phyloP scores from a whole-genome alignment of 805 yeast species.

The Candida saitoana region DNA sequence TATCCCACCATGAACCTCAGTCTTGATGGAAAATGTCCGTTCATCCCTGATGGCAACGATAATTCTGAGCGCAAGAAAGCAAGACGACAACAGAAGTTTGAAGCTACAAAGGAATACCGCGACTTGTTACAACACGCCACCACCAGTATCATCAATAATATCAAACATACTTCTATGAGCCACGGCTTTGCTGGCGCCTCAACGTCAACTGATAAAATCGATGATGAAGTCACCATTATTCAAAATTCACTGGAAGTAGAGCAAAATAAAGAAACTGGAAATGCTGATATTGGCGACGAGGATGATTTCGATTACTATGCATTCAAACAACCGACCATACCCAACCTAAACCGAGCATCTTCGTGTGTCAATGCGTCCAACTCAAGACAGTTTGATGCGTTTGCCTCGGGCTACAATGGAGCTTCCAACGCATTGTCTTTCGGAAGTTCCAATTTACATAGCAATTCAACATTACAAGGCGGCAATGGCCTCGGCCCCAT shows the following conservation, averaged over 20 bases:
- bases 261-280: slow-evolving; percentile 8
- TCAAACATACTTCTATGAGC: slow-evolving; percentile 16
- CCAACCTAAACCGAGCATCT: slow-evolving; percentile 25
- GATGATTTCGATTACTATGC: slow-evolving; percentile 12
- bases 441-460: slow-evolving; percentile 36
- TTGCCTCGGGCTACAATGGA: slow-evolving; percentile 40
- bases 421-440: slow-evolving; percentile 40
- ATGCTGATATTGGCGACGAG: slow-evolving; percentile 4
- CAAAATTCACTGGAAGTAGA: slow-evolving; percentile 11
- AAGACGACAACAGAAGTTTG: slow-evolving; percentile 36
- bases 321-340: slow-evolving; percentile 29
- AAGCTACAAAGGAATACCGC: slow-evolving; percentile 41
- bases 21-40: slow-evolving; percentile 77
- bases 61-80: slow-evolving; percentile 39
- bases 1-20: slow-evolving; percentile 59
- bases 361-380: slow-evolving; percentile 37
- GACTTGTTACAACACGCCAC: slow-evolving; percentile 33
- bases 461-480: slow-evolving; percentile 23
- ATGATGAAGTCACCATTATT: slow-evolving; percentile 15
- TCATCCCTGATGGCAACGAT: slow-evolving; percentile 55
- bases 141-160: slow-evolving; percentile 25
- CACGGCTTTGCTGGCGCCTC: slow-evolving; percentile 20
- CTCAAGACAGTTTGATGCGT: slow-evolving; percentile 39
- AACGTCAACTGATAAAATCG: slow-evolving; percentile 25
- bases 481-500: slow-evolving; percentile 63